Conservation (phyloP, 2,329 filamentous ascomycete genomes). For the Phaeosphaeriaceae sp. region DNA sequence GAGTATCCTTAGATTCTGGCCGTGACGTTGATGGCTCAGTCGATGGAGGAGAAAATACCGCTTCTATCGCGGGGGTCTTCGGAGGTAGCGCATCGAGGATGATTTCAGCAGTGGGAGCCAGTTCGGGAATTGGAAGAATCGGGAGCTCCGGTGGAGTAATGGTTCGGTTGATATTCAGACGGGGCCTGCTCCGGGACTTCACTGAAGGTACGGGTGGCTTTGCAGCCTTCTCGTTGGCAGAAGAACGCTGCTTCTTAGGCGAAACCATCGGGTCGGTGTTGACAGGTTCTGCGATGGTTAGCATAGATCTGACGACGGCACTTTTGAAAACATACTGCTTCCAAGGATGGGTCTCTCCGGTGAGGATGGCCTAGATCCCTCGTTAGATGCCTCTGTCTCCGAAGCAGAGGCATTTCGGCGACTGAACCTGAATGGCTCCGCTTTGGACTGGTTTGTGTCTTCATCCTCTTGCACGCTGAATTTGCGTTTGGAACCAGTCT, state of each 20-base stretch:
- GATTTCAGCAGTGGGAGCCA: constrained; percentile 36
- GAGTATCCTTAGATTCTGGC: constrained; percentile 50
- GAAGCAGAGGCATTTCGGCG: constrained; percentile 39
- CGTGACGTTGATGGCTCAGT: constrained; percentile 51
- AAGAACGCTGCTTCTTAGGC: constrained; percentile 48
- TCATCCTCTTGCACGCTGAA: constrained; percentile 62
- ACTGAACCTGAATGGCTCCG: constrained; percentile 57
- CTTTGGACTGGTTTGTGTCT: constrained; percentile 38
- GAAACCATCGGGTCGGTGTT: constrained; percentile 57
- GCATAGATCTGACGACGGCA: constrained; percentile 13
- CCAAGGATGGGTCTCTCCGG: constrained; percentile 48
- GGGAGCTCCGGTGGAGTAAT: constrained; percentile 26
- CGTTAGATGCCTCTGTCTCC: constrained; percentile 23
- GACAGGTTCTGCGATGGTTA: constrained; percentile 53
- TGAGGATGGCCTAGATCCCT: constrained; percentile 25
- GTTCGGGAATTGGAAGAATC: constrained; percentile 26
- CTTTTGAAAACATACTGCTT: constrained; percentile 48
- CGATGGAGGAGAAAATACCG: constrained; percentile 54
- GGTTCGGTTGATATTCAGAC: constrained; percentile 35
- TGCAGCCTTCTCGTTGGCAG: constrained; percentile 33
- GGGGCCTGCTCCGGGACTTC: constrained; percentile 30
- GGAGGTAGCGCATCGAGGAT: constrained; percentile 47
- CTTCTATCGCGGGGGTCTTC: constrained; percentile 47
- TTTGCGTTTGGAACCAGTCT: constrained; percentile 56
- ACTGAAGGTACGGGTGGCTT: constrained; percentile 31